Evolutionary conservation across 345 rosid species (phyloP).

Genomic region (Citrus maxima): DNA sequence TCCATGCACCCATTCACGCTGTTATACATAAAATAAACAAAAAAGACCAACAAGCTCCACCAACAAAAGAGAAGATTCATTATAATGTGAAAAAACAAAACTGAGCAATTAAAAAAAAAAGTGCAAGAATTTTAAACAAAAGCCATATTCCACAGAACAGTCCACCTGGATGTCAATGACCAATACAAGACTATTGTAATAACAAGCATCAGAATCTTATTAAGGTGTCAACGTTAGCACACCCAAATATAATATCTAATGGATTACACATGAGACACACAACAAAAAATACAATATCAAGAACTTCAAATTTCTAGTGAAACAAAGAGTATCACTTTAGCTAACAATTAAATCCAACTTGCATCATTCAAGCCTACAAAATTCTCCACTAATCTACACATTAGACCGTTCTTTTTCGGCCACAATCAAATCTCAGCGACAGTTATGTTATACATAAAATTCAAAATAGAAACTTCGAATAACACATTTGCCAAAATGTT

Average conservation of each 20-base stretch:
- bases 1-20: constrained; percentile 10
- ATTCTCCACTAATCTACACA: constrained; percentile 28
- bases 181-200: constrained; percentile 37
- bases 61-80: constrained; percentile 34
- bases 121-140: constrained; percentile 20
- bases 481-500: neutral
- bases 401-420: neutral
- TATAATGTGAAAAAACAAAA: constrained; percentile 54
- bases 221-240: constrained; percentile 25
- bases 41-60: constrained; percentile 31
- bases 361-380: constrained; percentile 19
- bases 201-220: constrained; percentile 54
- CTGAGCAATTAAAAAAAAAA: constrained; percentile 28
- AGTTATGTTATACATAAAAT: neutral
- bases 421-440: constrained; percentile 3
- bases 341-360: constrained; percentile 29
- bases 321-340: constrained; percentile 41
- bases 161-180: constrained; percentile 38
- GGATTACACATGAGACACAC: neutral
- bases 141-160: constrained; percentile 54
- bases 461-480: neutral
- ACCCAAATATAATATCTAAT: constrained; percentile 18
- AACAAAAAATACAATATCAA: constrained; percentile 21
- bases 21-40: constrained; percentile 12
- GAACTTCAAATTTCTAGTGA: constrained; percentile 13